A percentile compares a stretch with the other conserved stretches of the same genome.
These are phyloP conservation scores for Leishmania arabica DNA, from an alignment of 208 protist genomes.

Conservation along the genomic window DNA sequence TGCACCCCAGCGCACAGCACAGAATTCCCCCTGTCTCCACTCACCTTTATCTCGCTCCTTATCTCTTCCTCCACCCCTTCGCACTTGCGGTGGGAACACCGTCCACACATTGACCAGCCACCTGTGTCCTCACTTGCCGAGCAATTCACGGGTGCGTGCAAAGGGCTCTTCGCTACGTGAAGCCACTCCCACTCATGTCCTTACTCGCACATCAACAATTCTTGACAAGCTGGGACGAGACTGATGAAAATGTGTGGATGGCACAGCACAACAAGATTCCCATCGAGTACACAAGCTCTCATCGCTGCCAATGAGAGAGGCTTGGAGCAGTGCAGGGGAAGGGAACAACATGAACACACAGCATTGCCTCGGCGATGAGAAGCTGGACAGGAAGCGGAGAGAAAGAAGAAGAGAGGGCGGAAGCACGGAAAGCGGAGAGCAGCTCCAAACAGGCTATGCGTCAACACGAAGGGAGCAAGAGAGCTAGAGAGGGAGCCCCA, in stretches of 20 bases:
- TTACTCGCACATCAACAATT: background rate
- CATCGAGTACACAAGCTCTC: background rate
- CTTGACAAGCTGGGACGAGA: background rate
- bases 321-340: background rate
- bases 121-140: background rate
- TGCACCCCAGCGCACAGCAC: background rate
- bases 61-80: background rate
- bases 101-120: background rate
- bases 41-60: constrained; percentile 1
- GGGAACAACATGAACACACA: background rate
- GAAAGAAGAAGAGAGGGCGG: constrained; percentile 15
- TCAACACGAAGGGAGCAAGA: background rate
- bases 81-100: background rate
- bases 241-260: background rate
- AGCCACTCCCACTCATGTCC: background rate
- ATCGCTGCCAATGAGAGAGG: background rate
- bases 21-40: background rate
- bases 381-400: background rate
- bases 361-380: background rate
- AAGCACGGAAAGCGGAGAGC: constrained; percentile 1
- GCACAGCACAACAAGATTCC: background rate
- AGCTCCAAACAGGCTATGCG: background rate
- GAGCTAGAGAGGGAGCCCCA: background rate
- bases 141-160: background rate
- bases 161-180: background rate